These are phyloP conservation scores for Monosporozyma aerobia DNA, from an alignment of 805 yeast species.

Conservation along the genomic window DNA sequence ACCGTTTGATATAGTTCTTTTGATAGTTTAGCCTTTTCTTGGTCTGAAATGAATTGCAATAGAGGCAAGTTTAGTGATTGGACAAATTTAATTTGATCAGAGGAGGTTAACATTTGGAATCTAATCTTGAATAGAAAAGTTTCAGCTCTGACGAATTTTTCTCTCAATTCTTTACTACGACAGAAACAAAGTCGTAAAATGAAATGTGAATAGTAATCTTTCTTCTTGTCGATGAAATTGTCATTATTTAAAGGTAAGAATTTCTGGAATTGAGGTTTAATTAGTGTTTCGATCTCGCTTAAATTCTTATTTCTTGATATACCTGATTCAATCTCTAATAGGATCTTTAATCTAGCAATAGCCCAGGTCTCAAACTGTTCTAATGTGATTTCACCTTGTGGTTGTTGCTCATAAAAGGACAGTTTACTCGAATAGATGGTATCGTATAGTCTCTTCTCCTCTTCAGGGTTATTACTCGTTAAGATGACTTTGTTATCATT, in stretches of 20 bases:
- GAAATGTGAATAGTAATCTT: conserved; percentile 89
- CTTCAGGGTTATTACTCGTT: conserved; percentile 9
- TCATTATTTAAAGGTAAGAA: conserved; percentile 45
- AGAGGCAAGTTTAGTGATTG: conserved; percentile 56
- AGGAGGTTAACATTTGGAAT: conserved; percentile 49
- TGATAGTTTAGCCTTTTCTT: conserved; percentile 47
- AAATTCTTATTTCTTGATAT: conserved; percentile 51
- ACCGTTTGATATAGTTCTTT: conserved; percentile 49
- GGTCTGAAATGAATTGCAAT: conserved; percentile 48
- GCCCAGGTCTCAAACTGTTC: conserved; percentile 97
- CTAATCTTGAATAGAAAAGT: conserved; percentile 64
- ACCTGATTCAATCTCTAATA: conserved; percentile 77
- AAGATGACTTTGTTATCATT: neutral
- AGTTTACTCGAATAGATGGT: conserved; percentile 49
- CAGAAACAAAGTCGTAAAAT: conserved; percentile 85
- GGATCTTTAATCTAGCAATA: conserved; percentile 73
- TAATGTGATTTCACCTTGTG: conserved; percentile 74
- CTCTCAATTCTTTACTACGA: conserved; percentile 72
- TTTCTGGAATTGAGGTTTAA: conserved; percentile 58
- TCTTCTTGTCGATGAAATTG: conserved; percentile 55
- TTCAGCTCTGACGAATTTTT: conserved; percentile 72
- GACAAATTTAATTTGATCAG: conserved; percentile 68
- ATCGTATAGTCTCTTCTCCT: conserved; percentile 30
- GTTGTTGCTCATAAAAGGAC: conserved; percentile 69
- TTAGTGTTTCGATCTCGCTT: conserved; percentile 54